Base-by-base conservation (phyloP, 1,139 yeast species). In the Zygosaccharomyces sapae region DNA sequence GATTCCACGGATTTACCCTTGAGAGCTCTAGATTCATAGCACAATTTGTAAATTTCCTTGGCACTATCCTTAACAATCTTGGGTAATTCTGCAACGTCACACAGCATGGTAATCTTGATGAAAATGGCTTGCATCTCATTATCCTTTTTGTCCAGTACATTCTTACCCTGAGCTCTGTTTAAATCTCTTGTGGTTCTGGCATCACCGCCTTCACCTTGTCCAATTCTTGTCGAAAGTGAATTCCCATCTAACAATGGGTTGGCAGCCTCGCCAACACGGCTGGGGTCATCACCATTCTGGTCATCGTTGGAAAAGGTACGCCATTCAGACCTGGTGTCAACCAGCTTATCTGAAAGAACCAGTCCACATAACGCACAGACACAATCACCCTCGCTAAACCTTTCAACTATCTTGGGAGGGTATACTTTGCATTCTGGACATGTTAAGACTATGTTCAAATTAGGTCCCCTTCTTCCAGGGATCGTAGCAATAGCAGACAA, bases 181-280 rank as follows among this genome's bases (percentile, higher is more conserved):
- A 92, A 77, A 58, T 90, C 97, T 55, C 96, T 75, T 8, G 96
- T 96, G 5, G 80, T 77, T 53, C 81, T 79, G 9, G 60, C 56
- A 55, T 86, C 88, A 46, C 86, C 89, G 41, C 61, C 59, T 41
- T 86, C 85, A 31, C 84, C 88, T 52, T 83, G 81, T 20, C 97
- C 87, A 53, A 92, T 94, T 75, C 89, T 82, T 4, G 98, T 92
- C 19, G 95, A 89, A 50, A 92, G 80, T 67, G 89, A 95, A 59
- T 86, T 94, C 20, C 95, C 86, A 61, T 90, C 97, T 59, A 94
- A 74, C 52, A 90, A 71, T 10, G 97, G 97, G 65, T 90, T 90
- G n/a, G 94, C 85, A 2, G 97, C 97, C 63, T 90, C 97, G 67
- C 98, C 98, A 54, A 92, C 98, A 86, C 98, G 97, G 59, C 95